Evolutionary conservation across 2,329 filamentous ascomycete species (phyloP).

Genomic region (Ophiostoma quercus): DNA sequence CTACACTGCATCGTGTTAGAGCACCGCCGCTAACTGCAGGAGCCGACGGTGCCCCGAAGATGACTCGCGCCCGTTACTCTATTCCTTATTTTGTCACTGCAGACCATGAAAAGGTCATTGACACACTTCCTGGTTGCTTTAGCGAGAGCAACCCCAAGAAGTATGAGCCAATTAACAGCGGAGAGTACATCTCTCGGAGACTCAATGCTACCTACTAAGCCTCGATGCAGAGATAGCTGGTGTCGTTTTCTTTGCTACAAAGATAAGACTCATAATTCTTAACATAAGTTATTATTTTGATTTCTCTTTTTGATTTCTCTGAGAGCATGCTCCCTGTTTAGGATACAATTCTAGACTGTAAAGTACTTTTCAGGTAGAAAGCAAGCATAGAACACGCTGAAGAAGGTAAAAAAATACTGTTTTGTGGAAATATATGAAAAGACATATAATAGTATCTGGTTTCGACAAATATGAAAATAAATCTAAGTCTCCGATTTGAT

Average conservation of each 20-base stretch:
- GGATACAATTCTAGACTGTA: too few relatives aligned
- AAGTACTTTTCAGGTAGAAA: too few relatives aligned
- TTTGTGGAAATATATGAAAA: too few relatives aligned
- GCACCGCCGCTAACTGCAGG: slow-evolving; percentile 23
- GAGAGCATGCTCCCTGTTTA: too few relatives aligned
- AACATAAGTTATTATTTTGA: too few relatives aligned
- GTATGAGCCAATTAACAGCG: slow-evolving; percentile 40
- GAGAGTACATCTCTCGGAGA: slow-evolving; percentile 30
- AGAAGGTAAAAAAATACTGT: too few relatives aligned
- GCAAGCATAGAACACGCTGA: too few relatives aligned
- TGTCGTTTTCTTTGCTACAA: neutral
- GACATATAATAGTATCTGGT: too few relatives aligned
- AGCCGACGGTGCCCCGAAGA: neutral
- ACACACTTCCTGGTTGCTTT: slow-evolving; percentile 45
- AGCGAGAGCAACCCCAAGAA: slow-evolving; percentile 40
- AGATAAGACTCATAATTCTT: too few relatives aligned
- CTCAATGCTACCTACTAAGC: slow-evolving; percentile 27
- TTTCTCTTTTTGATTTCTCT: too few relatives aligned
- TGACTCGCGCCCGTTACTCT: slow-evolving; percentile 44
- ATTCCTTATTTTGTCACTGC: slow-evolving; percentile 55
- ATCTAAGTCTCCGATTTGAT: too few relatives aligned
- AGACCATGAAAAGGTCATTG: slow-evolving; percentile 44
- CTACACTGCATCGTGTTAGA: slow-evolving; percentile 26
- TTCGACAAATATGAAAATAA: too few relatives aligned
- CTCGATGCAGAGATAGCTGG: neutral